phyloP scores from a whole-genome alignment of 2,329 filamentous ascomycete species.

The Aspergillus flavus region DNA sequence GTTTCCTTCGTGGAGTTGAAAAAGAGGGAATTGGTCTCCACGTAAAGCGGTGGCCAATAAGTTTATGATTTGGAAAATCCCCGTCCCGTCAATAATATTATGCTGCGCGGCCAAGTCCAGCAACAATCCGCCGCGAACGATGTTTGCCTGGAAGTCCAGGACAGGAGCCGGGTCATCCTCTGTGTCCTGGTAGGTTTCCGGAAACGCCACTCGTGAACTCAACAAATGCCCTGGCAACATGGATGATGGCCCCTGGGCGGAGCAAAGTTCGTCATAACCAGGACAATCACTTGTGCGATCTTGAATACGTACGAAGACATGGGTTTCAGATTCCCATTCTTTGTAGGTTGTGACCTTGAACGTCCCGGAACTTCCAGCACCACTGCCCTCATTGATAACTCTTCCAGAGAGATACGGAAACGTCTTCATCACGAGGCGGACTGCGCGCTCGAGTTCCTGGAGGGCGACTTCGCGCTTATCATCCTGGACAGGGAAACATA shows the following conservation, averaged over 20 bases:
- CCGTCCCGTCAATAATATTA: conserved; percentile 28
- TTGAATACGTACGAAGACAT: conserved; percentile 13
- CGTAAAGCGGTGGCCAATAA: conserved; percentile 19
- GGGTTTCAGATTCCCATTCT: background rate
- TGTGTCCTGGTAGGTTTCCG: conserved; percentile 25
- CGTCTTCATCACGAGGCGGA: conserved; percentile 9
- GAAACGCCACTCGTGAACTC: conserved; percentile 30
- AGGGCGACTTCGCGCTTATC: conserved; percentile 2
- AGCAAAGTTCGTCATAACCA: conserved; percentile 6
- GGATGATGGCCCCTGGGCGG: conserved; percentile 25
- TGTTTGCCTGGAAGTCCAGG: conserved; percentile 29
- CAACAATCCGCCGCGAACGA: conserved; percentile 27
- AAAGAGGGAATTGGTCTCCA: conserved; percentile 10
- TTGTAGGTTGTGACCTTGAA: conserved; percentile 14
- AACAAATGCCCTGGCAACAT: conserved; percentile 36
- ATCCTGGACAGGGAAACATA: conserved; percentile 21
- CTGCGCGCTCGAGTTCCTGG: conserved; percentile 13
- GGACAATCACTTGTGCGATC: conserved; percentile 11
- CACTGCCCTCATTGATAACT: conserved; percentile 16
- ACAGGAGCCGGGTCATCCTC: conserved; percentile 20
- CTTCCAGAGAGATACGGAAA: conserved; percentile 21
- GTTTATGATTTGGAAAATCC: conserved; percentile 22
- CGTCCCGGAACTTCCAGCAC: conserved; percentile 9
- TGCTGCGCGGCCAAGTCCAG: conserved; percentile 28
- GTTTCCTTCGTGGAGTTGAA: conserved; percentile 22